These are phyloP conservation scores for Tricholomella constricta DNA, from an alignment of 768 basidiomycete species.

Conservation along the genomic window DNA sequence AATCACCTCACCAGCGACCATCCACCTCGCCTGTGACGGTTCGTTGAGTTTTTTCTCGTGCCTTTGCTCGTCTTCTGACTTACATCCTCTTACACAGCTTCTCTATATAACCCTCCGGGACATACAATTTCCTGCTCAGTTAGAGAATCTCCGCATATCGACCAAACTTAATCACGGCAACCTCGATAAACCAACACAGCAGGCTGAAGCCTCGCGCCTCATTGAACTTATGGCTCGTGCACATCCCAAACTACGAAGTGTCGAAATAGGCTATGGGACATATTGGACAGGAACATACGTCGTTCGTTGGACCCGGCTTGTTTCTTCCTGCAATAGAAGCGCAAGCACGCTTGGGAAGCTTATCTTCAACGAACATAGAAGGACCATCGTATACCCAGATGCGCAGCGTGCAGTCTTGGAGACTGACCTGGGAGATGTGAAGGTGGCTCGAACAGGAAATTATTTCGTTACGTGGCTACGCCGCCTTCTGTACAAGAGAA, in stretches of 20 bases:
- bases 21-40: constrained; percentile 10
- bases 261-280: constrained; percentile 31
- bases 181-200: constrained; percentile 22
- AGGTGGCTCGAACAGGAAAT: background rate
- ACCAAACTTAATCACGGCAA: constrained; percentile 25
- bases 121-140: constrained; percentile 17
- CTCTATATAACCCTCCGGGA: constrained; percentile 24
- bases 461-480: constrained; percentile 8
- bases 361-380: constrained; percentile 30
- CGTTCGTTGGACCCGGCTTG: constrained; percentile 27
- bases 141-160: constrained; percentile 22
- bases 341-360: constrained; percentile 25
- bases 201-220: constrained; percentile 23
- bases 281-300: constrained; percentile 35
- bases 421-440: background rate
- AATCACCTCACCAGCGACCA: background rate
- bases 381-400: constrained; percentile 27
- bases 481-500: background rate
- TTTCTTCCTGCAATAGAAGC: constrained; percentile 13
- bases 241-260: constrained; percentile 19
- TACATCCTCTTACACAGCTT: background rate
- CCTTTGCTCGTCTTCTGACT: background rate
- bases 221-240: constrained; percentile 24
- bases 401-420: constrained; percentile 3
- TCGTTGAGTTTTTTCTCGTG: background rate